phyloP scores from a whole-genome alignment of 2,329 filamentous ascomycete genomes.

The Aspergillus sp. region DNA sequence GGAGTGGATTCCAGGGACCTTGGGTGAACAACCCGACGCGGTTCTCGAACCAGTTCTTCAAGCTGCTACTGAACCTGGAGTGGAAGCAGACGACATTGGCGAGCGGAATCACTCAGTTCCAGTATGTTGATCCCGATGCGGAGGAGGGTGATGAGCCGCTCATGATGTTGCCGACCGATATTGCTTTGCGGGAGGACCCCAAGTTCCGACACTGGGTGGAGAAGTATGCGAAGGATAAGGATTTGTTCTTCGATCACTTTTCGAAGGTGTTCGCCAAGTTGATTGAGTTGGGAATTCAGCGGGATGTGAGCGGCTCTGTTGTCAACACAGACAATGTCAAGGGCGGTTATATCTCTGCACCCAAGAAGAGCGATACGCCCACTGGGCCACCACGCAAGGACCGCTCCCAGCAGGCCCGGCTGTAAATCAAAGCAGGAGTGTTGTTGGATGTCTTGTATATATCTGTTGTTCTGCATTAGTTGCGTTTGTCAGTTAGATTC shows the following conservation, averaged over 20 bases:
- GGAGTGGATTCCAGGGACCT: conserved; percentile 58
- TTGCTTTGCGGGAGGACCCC: conserved; percentile 57
- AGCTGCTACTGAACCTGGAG: conserved; percentile 51
- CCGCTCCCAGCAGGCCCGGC: conserved; percentile 1
- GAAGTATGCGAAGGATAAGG: conserved; percentile 61
- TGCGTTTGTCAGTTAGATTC: background rate
- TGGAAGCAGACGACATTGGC: conserved; percentile 56
- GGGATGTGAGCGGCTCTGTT: conserved; percentile 55
- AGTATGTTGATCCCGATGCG: conserved; percentile 58
- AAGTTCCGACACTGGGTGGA: conserved; percentile 58
- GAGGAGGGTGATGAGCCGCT: conserved; percentile 52
- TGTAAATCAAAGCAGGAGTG: conserved; percentile 20
- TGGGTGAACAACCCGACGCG: conserved; percentile 62
- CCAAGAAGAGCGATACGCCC: conserved; percentile 53
- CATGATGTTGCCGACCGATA: conserved; percentile 68
- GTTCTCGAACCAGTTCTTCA: conserved; percentile 60
- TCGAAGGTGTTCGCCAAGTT: conserved; percentile 59
- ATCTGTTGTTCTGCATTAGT: background rate
- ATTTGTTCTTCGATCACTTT: conserved; percentile 63
- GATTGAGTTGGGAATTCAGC: conserved; percentile 59
- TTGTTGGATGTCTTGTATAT: conserved; percentile 1
- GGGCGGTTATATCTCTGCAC: conserved; percentile 58
- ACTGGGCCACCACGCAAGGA: conserved; percentile 24
- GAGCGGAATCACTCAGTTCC: conserved; percentile 58
- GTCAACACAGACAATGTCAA: conserved; percentile 58